A percentile compares a stretch with the other conserved stretches of the same genome.
Conservation (phyloP, 495 filamentous ascomycete species). For the Alectoria sarmentosa region DNA sequence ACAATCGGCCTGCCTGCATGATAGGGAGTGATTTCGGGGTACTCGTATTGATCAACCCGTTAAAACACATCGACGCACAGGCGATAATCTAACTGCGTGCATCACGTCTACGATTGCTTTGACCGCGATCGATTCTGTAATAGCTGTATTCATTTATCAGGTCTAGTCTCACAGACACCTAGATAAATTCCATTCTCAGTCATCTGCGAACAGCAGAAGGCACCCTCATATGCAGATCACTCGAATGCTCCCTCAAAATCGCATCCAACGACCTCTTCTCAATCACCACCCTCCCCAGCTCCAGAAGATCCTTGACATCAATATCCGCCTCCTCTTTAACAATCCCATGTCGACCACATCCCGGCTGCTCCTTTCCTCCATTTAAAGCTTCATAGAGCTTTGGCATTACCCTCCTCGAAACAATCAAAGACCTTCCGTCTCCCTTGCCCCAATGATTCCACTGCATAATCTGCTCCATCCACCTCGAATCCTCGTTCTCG, state of each 20-base stretch:
- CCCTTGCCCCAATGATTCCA: slow-evolving; percentile 63
- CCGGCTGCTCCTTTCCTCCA: slow-evolving; percentile 38
- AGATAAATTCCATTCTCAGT: too few species aligned
- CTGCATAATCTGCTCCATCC: slow-evolving; percentile 56
- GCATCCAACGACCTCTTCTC: slow-evolving; percentile 73
- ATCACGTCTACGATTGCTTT: too few species aligned
- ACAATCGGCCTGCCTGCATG: too few species aligned
- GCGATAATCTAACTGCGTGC: too few species aligned
- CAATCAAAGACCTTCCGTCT: slow-evolving; percentile 67
- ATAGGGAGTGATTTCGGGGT: too few species aligned
- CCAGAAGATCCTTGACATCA: slow-evolving; percentile 89
- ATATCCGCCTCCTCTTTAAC: slow-evolving; percentile 65
- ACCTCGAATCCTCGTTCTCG: slow-evolving; percentile 45
- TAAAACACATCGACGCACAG: too few species aligned
- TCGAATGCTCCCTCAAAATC: slow-evolving; percentile 69
- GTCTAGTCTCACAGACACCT: background rate
- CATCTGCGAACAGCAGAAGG: slow-evolving; percentile 20
- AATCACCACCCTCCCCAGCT: slow-evolving; percentile 76
- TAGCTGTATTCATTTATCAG: background rate
- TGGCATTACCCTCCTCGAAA: slow-evolving; percentile 51
- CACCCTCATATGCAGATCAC: slow-evolving; percentile 48
- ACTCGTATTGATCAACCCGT: too few species aligned
- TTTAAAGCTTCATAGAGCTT: slow-evolving; percentile 49
- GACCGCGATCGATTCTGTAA: too few species aligned
- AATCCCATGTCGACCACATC: slow-evolving; percentile 56